A percentile compares a stretch with the other conserved stretches of the same genome.
Conservation (phyloP, 805 yeast genomes). For the Metschnikowia kofuensis region DNA sequence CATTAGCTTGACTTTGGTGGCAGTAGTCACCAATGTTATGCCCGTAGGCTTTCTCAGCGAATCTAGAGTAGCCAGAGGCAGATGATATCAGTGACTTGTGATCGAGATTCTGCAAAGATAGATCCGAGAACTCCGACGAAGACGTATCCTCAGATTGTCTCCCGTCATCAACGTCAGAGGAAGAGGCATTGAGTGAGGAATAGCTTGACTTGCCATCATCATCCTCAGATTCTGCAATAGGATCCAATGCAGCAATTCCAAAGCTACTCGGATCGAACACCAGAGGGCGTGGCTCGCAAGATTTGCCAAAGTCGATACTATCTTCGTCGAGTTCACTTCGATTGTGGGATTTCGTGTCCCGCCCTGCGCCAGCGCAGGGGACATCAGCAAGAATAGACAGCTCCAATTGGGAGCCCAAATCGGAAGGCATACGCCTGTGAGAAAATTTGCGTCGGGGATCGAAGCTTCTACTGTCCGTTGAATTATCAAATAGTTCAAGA, state of each 20-base stretch:
- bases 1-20: conserved; percentile 10
- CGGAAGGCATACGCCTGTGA: conserved; percentile 20
- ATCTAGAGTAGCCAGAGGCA: conserved; percentile 22
- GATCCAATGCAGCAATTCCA: conserved; percentile 33
- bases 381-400: conserved; percentile 1
- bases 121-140: conserved; percentile 31
- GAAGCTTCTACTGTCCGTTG: conserved; percentile 1
- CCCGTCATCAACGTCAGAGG: conserved; percentile 28
- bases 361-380: conserved; percentile 9
- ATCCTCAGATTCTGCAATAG: conserved; percentile 35
- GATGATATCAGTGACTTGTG: conserved; percentile 35
- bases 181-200: conserved; percentile 20
- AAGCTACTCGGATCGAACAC: conserved; percentile 25
- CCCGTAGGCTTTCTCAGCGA: conserved; percentile 5
- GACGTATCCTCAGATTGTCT: not conserved
- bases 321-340: conserved; percentile 1
- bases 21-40: conserved; percentile 13
- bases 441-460: conserved; percentile 17
- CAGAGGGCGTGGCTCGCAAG: conserved; percentile 5
- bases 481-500: no score
- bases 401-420: conserved; percentile 7
- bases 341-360: conserved; percentile 10
- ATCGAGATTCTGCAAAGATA: conserved; percentile 40
- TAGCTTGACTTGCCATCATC: conserved; percentile 17
- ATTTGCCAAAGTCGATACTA: conserved; percentile 12